phyloP scores from a whole-genome alignment of 139 green algal genomes.

The Coelastrella sp. region DNA sequence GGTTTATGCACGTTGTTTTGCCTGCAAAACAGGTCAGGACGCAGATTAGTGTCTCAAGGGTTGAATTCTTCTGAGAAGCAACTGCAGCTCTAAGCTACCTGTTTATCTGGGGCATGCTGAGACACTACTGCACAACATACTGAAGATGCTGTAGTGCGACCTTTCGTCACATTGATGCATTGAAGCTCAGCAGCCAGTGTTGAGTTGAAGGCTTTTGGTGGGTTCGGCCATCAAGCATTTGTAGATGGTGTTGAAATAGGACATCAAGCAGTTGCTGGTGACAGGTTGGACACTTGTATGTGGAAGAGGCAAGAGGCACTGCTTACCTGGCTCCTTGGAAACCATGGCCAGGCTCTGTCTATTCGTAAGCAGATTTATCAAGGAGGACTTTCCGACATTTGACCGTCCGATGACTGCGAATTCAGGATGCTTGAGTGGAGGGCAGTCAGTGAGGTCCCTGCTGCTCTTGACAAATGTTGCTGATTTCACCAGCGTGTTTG shows the following conservation, averaged over 20 bases:
- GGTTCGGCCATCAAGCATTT: not conserved
- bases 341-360: conserved; percentile 83
- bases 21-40: conserved; percentile 66
- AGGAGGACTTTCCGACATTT: conserved; percentile 98
- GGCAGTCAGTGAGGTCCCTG: conserved; percentile 76
- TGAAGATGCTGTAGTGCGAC: too few species aligned
- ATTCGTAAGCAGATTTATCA: conserved; percentile 96
- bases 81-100: too few species aligned
- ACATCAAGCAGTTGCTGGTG: not conserved
- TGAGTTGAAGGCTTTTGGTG: not conserved
- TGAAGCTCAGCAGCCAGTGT: too few species aligned
- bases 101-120: too few species aligned
- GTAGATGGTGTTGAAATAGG: not conserved
- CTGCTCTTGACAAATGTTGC: conserved; percentile 83
- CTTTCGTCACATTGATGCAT: too few species aligned
- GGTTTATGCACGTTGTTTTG: conserved; percentile 97
- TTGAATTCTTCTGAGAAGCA: not conserved
- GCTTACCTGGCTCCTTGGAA: conserved; percentile 93
- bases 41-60: not conserved
- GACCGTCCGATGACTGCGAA: conserved; percentile 96
- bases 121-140: too few species aligned
- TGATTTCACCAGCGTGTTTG: conserved; percentile 52
- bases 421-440: conserved; percentile 77
- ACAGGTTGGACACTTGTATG: not conserved
- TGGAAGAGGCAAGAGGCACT: not conserved